Evolutionary conservation across 371 early-diverging fungal genomes (phyloP).

Genomic region (Amoeboaphelidium protococcarum): DNA sequence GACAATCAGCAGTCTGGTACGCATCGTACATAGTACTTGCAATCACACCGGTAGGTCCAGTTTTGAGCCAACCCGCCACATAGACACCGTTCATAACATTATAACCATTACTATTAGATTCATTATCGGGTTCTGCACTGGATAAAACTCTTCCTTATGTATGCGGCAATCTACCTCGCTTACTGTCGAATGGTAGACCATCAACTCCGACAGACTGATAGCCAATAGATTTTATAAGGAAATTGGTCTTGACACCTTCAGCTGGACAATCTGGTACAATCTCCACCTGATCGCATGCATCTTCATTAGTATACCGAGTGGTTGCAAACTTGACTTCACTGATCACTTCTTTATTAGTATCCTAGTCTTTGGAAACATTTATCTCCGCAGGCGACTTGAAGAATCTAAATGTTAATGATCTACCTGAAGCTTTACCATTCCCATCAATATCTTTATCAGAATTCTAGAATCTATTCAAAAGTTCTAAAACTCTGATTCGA

Average conservation of each 20-base stretch:
- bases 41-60: conserved; percentile 78
- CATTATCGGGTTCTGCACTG: too few species aligned
- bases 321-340: conserved; percentile 21
- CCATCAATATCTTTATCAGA: too few species aligned
- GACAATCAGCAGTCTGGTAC: conserved; percentile 53
- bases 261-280: too few species aligned
- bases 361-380: conserved; percentile 18
- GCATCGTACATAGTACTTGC: conserved; percentile 83
- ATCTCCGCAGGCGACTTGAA: conserved; percentile 18
- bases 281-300: conserved; percentile 43
- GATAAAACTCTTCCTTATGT: conserved; percentile 37
- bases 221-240: conserved; percentile 31
- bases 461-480: too few species aligned
- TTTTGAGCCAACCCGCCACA: conserved; percentile 79
- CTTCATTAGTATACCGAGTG: conserved; percentile 12
- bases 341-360: conserved; percentile 48
- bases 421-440: too few species aligned
- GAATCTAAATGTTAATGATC: conserved; percentile 23
- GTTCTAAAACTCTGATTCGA: too few species aligned
- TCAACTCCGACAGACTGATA: conserved; percentile 39
- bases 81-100: conserved; percentile 19
- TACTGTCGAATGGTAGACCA: conserved; percentile 46
- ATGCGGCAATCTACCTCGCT: conserved; percentile 43
- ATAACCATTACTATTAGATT: too few species aligned
- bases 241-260: too few species aligned